A percentile compares a stretch with the other conserved stretches of the same genome.
Conservation (phyloP, 2,329 filamentous ascomycete genomes). For the Didymella keratinophila region DNA sequence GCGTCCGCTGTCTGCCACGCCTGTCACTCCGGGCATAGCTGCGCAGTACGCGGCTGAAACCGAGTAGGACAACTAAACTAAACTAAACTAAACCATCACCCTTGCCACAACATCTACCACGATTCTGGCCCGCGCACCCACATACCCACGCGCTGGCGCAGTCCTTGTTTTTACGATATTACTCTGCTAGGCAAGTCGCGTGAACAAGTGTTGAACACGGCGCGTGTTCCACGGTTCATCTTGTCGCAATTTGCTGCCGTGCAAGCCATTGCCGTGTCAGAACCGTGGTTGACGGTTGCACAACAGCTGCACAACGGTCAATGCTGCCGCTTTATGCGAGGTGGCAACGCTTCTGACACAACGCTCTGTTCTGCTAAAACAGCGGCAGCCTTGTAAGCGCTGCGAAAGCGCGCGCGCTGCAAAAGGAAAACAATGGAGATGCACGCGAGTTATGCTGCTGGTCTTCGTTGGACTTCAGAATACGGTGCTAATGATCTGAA, state of each 20-base stretch:
- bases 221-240: slow-evolving; percentile 34
- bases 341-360: slow-evolving; percentile 12
- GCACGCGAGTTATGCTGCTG: not conserved
- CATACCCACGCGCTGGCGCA: slow-evolving; percentile 1
- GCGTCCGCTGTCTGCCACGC: too few relatives aligned
- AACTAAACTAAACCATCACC: too few relatives aligned
- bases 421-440: not conserved
- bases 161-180: slow-evolving; percentile 16
- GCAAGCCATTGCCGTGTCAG: slow-evolving; percentile 19
- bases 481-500: too few relatives aligned
- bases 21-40: too few relatives aligned
- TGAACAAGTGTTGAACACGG: slow-evolving; percentile 28
- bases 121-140: slow-evolving; percentile 11
- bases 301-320: slow-evolving; percentile 18
- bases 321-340: slow-evolving; percentile 17
- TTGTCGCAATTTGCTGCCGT: slow-evolving; percentile 21
- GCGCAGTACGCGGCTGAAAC: too few relatives aligned
- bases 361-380: slow-evolving; percentile 5
- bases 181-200: slow-evolving; percentile 25
- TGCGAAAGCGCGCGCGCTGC: not conserved
- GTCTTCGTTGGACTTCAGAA: not conserved
- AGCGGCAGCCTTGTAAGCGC: slow-evolving; percentile 1
- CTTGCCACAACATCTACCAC: slow-evolving; percentile 7
- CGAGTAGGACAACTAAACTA: too few relatives aligned
- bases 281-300: slow-evolving; percentile 19